Percentiles rank a stretch among this genome's conserved stretches.
These are phyloP conservation scores for Rhodamnia argentea DNA, from an alignment of 345 rosid genomes.

Conservation along the genomic window DNA sequence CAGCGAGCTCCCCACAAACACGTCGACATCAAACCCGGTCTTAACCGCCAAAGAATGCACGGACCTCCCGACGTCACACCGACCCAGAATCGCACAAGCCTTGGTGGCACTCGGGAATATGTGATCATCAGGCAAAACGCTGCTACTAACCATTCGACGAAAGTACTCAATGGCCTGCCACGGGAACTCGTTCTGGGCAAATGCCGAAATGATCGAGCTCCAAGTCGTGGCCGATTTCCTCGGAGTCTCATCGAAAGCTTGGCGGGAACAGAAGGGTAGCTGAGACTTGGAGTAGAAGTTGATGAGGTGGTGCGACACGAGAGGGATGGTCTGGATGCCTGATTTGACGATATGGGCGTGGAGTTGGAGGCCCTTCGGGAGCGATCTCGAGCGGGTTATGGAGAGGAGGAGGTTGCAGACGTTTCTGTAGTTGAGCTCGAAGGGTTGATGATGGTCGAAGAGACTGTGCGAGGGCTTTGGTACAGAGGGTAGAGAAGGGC, in stretches of 20 bases:
- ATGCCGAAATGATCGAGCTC: slow-evolving; percentile 82
- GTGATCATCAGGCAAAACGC: slow-evolving; percentile 59
- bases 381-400: slow-evolving; percentile 38
- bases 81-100: slow-evolving; percentile 58
- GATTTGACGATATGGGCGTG: slow-evolving; percentile 66
- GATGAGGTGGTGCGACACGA: slow-evolving; percentile 68
- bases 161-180: slow-evolving; percentile 58
- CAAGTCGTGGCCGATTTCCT: slow-evolving; percentile 56
- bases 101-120: slow-evolving; percentile 67
- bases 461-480: background rate
- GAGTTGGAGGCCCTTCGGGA: slow-evolving; percentile 59
- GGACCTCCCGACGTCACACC: slow-evolving; percentile 46
- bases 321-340: slow-evolving; percentile 54
- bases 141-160: slow-evolving; percentile 33
- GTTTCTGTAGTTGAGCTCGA: slow-evolving; percentile 30
- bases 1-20: slow-evolving; percentile 75
- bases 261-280: slow-evolving; percentile 44
- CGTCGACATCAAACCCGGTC: slow-evolving; percentile 51
- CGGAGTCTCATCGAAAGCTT: slow-evolving; percentile 46
- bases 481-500: background rate
- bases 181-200: slow-evolving; percentile 79
- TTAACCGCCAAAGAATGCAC: slow-evolving; percentile 54
- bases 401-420: slow-evolving; percentile 53
- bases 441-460: background rate
- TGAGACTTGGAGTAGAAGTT: slow-evolving; percentile 82